Conservation (phyloP, 371 early-diverging fungal genomes). For the Coemansia sp. region DNA sequence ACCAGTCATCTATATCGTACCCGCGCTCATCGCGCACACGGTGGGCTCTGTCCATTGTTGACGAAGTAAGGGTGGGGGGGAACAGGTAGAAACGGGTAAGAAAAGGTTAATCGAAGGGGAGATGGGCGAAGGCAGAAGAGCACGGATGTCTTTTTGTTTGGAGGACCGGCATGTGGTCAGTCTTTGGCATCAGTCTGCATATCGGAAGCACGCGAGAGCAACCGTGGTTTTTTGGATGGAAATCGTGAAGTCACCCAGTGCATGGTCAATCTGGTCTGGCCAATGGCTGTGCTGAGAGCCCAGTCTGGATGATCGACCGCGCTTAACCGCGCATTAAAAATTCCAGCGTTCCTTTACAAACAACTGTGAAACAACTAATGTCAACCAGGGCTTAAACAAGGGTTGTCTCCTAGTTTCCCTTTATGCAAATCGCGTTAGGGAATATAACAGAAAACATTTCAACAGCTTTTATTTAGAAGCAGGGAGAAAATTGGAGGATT, state of each 20-base stretch:
- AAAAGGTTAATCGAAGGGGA: not conserved
- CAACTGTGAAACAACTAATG: not conserved
- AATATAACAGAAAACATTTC: not conserved
- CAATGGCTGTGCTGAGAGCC: not conserved
- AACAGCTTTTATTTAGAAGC: not conserved
- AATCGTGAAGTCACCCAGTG: slow-evolving; percentile 8
- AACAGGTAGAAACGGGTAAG: not conserved
- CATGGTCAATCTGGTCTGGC: not conserved
- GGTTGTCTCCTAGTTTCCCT: not conserved
- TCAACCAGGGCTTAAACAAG: not conserved
- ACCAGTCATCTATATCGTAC: slow-evolving; percentile 30
- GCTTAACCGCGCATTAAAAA: not conserved
- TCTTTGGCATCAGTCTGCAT: not conserved
- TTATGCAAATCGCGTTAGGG: not conserved
- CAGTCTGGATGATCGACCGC: not conserved
- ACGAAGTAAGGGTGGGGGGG: not conserved
- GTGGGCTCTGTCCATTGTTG: slow-evolving; percentile 10
- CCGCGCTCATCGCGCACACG: slow-evolving; percentile 21
- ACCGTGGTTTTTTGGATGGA: not conserved
- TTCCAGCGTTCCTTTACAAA: not conserved
- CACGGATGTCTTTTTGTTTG: not conserved
- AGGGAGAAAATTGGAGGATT: not conserved
- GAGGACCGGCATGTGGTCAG: not conserved
- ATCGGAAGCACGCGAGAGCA: not conserved
- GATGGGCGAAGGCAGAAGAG: not conserved